Conservation (phyloP, 345 rosid species). For the Brassica juncea region DNA sequence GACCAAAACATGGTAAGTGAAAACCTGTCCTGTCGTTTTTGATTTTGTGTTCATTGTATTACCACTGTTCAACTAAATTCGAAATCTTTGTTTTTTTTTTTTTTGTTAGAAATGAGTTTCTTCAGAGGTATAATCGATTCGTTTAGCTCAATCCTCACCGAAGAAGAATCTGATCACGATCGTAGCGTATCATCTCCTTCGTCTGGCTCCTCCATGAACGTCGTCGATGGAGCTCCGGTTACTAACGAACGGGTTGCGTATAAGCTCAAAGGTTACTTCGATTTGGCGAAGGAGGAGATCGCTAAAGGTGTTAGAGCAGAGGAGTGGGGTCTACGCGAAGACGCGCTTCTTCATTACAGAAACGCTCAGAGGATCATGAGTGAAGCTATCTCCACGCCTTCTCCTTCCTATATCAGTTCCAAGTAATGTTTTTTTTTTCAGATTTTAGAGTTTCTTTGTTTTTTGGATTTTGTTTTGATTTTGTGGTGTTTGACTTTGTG, state of each 20-base stretch:
- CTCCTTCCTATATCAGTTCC: slow-evolving; percentile 68
- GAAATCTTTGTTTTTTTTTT: slow-evolving; percentile 16
- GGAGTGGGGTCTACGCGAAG: slow-evolving; percentile 82
- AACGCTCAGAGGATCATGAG: slow-evolving; percentile 71
- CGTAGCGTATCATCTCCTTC: slow-evolving; percentile 19
- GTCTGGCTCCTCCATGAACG: slow-evolving; percentile 51
- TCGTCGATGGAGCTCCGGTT: slow-evolving; percentile 44
- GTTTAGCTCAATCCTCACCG: slow-evolving; percentile 54
- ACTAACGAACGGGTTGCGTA: slow-evolving; percentile 81
- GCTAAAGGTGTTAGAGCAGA: slow-evolving; percentile 78
- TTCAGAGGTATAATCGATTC: slow-evolving; percentile 61
- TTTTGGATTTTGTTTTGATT: slow-evolving; percentile 4
- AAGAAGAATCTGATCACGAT: slow-evolving; percentile 41
- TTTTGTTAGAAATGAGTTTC: slow-evolving; percentile 57
- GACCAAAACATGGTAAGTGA: slow-evolving; percentile 18
- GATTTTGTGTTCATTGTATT: slow-evolving; percentile 53
- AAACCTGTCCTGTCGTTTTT: neutral
- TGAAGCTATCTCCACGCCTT: slow-evolving; percentile 67
- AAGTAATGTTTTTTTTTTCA: slow-evolving; percentile 41
- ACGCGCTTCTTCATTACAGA: slow-evolving; percentile 71
- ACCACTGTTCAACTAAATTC: slow-evolving; percentile 50
- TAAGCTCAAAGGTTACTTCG: slow-evolving; percentile 87
- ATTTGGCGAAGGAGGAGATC: slow-evolving; percentile 83
- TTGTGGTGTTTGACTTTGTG: neutral
- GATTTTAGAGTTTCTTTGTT: slow-evolving; percentile 2